A percentile compares a stretch with the other conserved stretches of the same genome.
These are phyloP conservation scores for Sclerotinia spermophila DNA, from an alignment of 2,329 filamentous ascomycete species.

Conservation along the genomic window DNA sequence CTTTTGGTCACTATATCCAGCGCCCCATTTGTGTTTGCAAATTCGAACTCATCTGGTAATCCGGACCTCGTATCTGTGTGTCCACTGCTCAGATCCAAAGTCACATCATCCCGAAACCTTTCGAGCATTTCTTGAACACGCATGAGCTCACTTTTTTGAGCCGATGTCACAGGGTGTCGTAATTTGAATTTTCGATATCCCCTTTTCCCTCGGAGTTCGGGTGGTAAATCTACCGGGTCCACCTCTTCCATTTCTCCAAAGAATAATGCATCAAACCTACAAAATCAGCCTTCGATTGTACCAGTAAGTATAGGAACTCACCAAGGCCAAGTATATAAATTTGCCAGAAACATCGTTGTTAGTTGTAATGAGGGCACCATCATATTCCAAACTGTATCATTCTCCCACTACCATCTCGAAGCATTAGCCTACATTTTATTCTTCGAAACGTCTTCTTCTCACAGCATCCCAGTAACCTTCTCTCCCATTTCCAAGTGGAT, in stretches of 20 bases:
- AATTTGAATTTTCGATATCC: slow-evolving; percentile 10
- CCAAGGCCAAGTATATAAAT: slow-evolving; percentile 12
- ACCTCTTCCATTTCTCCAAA: neutral
- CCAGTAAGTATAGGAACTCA: neutral
- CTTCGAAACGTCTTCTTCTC: rapidly evolving
- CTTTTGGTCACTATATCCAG: neutral
- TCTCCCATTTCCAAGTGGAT: slow-evolving; percentile 4
- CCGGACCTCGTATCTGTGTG: slow-evolving; percentile 3
- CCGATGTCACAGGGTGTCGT: neutral
- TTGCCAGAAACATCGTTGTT: slow-evolving; percentile 6
- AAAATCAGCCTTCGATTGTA: neutral
- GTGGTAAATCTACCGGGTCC: neutral
- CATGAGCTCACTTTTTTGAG: neutral
- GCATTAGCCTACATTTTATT: neutral
- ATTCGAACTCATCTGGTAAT: neutral
- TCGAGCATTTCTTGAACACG: neutral
- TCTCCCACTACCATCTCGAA: neutral
- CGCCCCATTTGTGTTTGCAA: neutral
- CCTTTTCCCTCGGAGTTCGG: neutral
- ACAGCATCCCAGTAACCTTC: slow-evolving; percentile 17
- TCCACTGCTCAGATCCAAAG: neutral
- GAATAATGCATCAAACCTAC: slow-evolving; percentile 16
- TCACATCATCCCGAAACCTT: slow-evolving; percentile 2
- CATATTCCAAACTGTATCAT: slow-evolving; percentile 13
- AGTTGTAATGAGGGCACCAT: neutral